Evolutionary conservation across 2,329 filamentous ascomycete genomes (phyloP).

Genomic region (Ceratocystis destructans): DNA sequence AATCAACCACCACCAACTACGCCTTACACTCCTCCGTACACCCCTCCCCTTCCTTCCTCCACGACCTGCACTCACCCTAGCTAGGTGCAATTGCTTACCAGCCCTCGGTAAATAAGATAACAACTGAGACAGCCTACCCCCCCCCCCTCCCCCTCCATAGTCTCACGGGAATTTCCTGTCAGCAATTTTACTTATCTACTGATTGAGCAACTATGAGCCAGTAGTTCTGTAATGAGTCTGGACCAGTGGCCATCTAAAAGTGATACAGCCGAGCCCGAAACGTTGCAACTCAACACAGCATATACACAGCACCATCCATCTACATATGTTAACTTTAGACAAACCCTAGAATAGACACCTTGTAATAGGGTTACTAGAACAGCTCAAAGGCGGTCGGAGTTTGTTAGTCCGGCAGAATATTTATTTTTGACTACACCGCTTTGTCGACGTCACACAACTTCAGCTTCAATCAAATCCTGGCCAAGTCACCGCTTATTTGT

Average conservation of each 20-base stretch:
- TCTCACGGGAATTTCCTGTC: background rate
- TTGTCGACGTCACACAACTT: background rate
- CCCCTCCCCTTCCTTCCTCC: too few species aligned
- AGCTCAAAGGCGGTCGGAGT: background rate
- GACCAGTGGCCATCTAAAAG: too few species aligned
- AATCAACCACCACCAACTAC: background rate
- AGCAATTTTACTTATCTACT: background rate
- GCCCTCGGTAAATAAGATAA: background rate
- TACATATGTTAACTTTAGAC: background rate
- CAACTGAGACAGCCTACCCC: background rate
- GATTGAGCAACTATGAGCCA: too few species aligned
- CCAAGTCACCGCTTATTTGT: background rate
- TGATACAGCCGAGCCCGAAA: too few species aligned
- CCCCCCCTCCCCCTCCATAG: background rate
- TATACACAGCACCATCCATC: too few species aligned
- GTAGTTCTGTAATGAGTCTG: too few species aligned
- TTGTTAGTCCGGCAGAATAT: background rate
- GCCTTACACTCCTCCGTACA: background rate
- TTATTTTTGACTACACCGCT: background rate
- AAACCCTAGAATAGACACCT: background rate
- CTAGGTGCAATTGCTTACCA: background rate
- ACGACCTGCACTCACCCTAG: background rate
- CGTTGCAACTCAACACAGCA: too few species aligned
- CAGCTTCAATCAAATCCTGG: background rate
- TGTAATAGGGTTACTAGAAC: background rate